phyloP scores from a whole-genome alignment of 140 eudicot species.

The Cichorium intybus region DNA sequence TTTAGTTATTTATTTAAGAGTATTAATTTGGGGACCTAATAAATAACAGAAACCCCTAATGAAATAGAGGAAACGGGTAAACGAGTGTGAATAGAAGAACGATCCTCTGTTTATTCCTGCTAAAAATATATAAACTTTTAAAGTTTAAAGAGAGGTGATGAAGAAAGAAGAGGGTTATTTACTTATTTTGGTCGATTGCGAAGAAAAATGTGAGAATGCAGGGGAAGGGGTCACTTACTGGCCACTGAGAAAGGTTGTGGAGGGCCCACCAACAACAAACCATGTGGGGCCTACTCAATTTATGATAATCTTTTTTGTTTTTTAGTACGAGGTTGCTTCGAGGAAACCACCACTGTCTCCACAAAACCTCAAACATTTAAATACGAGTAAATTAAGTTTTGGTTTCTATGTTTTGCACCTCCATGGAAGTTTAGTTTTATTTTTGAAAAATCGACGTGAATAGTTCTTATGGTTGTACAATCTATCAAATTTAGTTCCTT shows the following conservation, averaged over 20 bases:
- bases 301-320: no score
- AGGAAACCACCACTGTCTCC: no score
- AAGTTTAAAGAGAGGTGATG: background rate
- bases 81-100: conserved; percentile 19
- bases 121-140: conserved; percentile 1
- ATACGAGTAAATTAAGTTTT: no score
- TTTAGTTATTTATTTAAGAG: no score
- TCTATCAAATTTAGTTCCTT: no score
- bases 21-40: background rate
- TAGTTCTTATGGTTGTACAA: no score
- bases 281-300: conserved; percentile 22
- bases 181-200: conserved; percentile 5
- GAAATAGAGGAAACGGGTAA: conserved; percentile 9
- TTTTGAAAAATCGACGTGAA: no score
- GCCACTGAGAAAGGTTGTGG: conserved; percentile 15
- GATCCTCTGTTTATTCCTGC: conserved; percentile 8
- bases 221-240: conserved; percentile 4
- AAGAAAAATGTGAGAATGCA: conserved; percentile 2
- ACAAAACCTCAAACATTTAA: no score
- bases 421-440: no score
- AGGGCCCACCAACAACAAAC: conserved; percentile 20
- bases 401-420: no score
- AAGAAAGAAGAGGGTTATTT: background rate
- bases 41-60: background rate
- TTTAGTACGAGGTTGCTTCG: no score